Percentiles rank a stretch among this genome's conserved stretches.
phyloP scores from a whole-genome alignment of 2,329 filamentous ascomycete species.

The Alternaria consortialis region DNA sequence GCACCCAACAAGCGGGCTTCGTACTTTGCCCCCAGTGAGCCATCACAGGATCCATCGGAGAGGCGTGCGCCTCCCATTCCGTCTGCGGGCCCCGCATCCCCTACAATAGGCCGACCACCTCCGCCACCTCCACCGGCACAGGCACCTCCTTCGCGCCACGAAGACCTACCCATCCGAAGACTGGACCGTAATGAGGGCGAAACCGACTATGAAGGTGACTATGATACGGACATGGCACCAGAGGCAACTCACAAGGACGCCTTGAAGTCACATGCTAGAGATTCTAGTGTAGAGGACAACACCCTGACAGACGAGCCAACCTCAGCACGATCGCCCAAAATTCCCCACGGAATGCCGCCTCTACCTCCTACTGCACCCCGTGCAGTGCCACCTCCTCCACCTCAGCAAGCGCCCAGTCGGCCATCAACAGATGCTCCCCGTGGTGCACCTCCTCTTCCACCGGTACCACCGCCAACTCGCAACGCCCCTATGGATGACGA shows the following conservation, averaged over 20 bases:
- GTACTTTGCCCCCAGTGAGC: constrained; percentile 53
- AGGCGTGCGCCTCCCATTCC: constrained; percentile 64
- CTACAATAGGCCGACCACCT: constrained; percentile 51
- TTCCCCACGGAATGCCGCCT: constrained; percentile 46
- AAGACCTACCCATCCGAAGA: constrained; percentile 39
- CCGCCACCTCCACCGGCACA: constrained; percentile 58
- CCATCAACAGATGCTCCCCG: constrained; percentile 75
- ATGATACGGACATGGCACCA: constrained; percentile 97
- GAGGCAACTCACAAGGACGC: constrained; percentile 94
- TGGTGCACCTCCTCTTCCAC: constrained; percentile 72
- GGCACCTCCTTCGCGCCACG: constrained; percentile 50
- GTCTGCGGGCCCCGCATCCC: constrained; percentile 47
- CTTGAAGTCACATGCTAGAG: constrained; percentile 79
- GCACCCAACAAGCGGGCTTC: constrained; percentile 51
- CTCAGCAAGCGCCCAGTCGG: constrained; percentile 64
- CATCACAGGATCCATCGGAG: constrained; percentile 35
- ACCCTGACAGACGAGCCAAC: constrained; percentile 65
- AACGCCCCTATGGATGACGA: constrained; percentile 34
- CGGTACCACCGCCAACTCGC: constrained; percentile 71
- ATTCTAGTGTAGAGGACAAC: constrained; percentile 76
- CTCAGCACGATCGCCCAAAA: constrained; percentile 50
- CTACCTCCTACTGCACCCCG: constrained; percentile 50
- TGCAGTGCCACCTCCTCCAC: constrained; percentile 65
- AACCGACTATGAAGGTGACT: constrained; percentile 96
- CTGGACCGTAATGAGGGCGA: constrained; percentile 78